Evolutionary conservation across 2,329 filamentous ascomycete species (phyloP), one percentile per base, ranked within the genome.

Genomic region (Ophiognomonia clavigignenti-juglandacearum): DNA sequence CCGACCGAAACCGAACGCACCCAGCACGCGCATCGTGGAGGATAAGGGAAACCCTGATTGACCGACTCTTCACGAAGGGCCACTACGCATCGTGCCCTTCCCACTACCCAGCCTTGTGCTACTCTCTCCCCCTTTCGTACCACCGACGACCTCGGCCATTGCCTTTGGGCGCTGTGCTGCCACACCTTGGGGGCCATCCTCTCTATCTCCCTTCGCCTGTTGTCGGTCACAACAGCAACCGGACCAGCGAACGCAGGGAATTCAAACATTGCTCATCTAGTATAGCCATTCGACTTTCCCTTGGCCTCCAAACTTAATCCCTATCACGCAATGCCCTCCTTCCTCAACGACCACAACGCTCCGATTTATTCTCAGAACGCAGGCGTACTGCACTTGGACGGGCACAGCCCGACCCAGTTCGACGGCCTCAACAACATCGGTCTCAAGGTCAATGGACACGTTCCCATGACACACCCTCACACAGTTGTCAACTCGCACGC

Each of bases 241-340:
- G 11, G 10, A 34, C 27, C 38, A 27, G 6, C n/a, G 35, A 39
- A 18, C 4, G 5, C n/a, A 16, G 18, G 19, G 22, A 9, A 18
- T 13, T 13, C 16, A 27, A n/a, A 34, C 45, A 44, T 44, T 46
- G 45, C 41, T 43, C 41, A 35, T 45, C 38, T 43, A 45, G 38
- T 45, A 48, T 43, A 49, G 34, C 37, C 45, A 49, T 27, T 24
- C 41, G 44, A 39, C 41, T 35, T 29, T 29, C 14, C 39, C 35
- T 34, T 31, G 24, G 40, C 39, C 32, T 24, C 11, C 31, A 20
- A 23, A 32, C 7, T 26, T 22, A 4, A 36, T n/a, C 38, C 32
- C 37, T 23, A 31, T 34, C 43, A 43, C 46, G 49, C 47, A 44
- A 79, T 79, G 75, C 75, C 75, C 67, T 77, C 74, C 54, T 78